Conservation (phyloP, 2,329 filamentous ascomycete species). For the Paecilomyces dactylethromorphus region DNA sequence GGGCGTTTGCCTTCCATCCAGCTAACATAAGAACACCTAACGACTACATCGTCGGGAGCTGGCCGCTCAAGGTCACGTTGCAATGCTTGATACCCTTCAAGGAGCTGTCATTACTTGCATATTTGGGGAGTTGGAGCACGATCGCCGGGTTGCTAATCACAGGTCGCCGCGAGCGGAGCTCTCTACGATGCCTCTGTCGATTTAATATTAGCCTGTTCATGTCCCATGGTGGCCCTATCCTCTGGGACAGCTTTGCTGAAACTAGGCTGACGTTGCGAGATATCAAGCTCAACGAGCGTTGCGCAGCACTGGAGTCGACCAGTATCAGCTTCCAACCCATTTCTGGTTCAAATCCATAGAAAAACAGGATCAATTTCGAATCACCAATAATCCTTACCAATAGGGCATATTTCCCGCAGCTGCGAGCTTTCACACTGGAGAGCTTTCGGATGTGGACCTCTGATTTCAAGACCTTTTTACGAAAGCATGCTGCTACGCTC, state of each 20-base stretch:
- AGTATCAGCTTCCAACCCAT: neutral
- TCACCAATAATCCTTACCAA: neutral
- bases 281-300: neutral
- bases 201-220: neutral
- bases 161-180: neutral
- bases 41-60: neutral
- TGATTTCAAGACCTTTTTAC: neutral
- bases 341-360: neutral
- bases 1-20: neutral
- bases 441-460: neutral
- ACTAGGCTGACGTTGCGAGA: neutral
- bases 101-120: neutral
- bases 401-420: neutral
- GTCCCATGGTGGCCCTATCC: neutral
- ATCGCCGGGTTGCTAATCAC: neutral
- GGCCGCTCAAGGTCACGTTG: neutral
- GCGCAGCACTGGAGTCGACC: neutral
- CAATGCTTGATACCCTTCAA: neutral
- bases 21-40: neutral
- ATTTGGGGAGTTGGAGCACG: neutral
- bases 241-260: neutral
- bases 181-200: neutral
- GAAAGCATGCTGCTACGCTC: neutral
- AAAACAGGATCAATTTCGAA: neutral
- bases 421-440: neutral